Conservation (phyloP, 2,329 filamentous ascomycete genomes). For the Botrytis squamosa region DNA sequence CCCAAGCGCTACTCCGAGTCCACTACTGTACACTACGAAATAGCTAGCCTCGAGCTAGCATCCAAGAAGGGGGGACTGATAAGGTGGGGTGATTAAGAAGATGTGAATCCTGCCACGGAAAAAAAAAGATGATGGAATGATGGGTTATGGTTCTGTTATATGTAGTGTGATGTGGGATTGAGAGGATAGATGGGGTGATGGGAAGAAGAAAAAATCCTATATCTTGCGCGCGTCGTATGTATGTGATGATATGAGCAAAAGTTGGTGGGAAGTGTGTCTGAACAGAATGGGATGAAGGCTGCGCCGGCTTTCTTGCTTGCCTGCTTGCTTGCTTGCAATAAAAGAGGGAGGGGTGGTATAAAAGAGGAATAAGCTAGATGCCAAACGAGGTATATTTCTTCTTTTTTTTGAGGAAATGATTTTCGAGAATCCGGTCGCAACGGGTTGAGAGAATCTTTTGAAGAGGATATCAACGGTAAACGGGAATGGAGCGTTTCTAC, state of each 20-base stretch:
- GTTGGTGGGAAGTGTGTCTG: background rate
- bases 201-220: background rate
- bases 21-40: constrained; percentile 6
- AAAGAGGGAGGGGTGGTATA: background rate
- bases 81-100: constrained; percentile 13
- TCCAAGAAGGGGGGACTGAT: background rate
- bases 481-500: background rate
- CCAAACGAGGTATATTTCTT: constrained; percentile 2
- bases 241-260: background rate
- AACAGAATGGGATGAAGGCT: background rate
- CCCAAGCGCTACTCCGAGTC: constrained; percentile 16
- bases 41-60: constrained; percentile 1
- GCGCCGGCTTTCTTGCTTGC: no score
- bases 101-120: background rate
- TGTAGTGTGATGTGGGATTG: background rate
- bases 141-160: background rate
- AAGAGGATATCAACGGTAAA: background rate
- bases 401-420: background rate
- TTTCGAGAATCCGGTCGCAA: background rate
- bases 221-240: background rate
- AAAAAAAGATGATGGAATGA: background rate
- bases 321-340: background rate
- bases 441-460: background rate
- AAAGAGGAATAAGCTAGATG: background rate
- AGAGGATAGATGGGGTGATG: background rate